Evolutionary conservation across 1,139 yeast genomes (phyloP).

Genomic region (Eremothecium coryli): DNA sequence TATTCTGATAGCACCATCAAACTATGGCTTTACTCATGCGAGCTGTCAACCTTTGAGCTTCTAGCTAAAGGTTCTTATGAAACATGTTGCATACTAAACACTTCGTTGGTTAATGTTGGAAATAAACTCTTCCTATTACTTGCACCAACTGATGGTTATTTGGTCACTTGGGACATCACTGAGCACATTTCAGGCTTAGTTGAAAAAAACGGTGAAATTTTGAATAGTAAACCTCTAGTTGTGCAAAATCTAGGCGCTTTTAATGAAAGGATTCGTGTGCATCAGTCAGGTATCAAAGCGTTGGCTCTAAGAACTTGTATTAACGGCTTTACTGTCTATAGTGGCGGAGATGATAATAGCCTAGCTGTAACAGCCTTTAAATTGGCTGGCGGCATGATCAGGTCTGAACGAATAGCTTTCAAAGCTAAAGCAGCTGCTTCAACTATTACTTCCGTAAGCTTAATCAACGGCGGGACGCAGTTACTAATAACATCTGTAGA

Average conservation of each 20-base stretch:
- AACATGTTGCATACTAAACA: slow-evolving; percentile 68
- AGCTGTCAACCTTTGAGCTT: slow-evolving; percentile 34
- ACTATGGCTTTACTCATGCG: slow-evolving; percentile 46
- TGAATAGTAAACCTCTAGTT: slow-evolving; percentile 2
- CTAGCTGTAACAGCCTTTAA: slow-evolving; percentile 40
- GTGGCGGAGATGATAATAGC: slow-evolving; percentile 94
- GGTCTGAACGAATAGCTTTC: slow-evolving; percentile 29
- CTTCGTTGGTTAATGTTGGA: slow-evolving; percentile 37
- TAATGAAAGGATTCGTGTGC: slow-evolving; percentile 45
- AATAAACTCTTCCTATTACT: slow-evolving; percentile 36
- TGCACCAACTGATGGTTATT: slow-evolving; percentile 77
- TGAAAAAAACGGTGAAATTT: slow-evolving; percentile 7
- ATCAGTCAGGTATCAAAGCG: slow-evolving; percentile 77
- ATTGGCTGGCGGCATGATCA: slow-evolving; percentile 17
- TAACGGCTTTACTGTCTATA: slow-evolving; percentile 35
- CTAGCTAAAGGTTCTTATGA: slow-evolving; percentile 47
- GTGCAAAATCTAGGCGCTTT: slow-evolving; percentile 13
- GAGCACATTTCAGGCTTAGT: slow-evolving; percentile 19
- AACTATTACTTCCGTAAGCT: slow-evolving; percentile 61
- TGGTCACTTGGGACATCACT: slow-evolving; percentile 52
- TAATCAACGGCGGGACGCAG: slow-evolving; percentile 21
- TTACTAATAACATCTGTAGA: slow-evolving; percentile 50
- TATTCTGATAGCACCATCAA: slow-evolving; percentile 79
- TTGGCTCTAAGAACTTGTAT: slow-evolving; percentile 27
- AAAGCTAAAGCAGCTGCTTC: slow-evolving; percentile 67